A percentile compares a stretch with the other conserved stretches of the same genome.
Conservation (phyloP, 2,329 filamentous ascomycete species). For the Ploettnerulaceae sp. region DNA sequence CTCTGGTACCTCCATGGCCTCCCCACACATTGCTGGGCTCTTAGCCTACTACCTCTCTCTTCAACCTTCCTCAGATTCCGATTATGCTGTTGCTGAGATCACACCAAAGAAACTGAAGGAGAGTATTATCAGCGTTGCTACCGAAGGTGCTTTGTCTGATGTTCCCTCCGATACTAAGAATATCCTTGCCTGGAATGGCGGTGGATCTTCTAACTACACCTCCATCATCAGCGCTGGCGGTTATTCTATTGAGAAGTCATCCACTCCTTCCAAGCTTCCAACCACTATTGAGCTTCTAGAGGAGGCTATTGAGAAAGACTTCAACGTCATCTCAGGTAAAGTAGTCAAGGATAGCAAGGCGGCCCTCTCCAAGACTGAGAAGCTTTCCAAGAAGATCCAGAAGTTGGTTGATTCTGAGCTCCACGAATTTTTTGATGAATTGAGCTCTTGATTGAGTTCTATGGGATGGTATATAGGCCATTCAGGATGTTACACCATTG, state of each 20-base stretch:
- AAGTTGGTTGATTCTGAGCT: slow-evolving; percentile 58
- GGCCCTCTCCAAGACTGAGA: slow-evolving; percentile 52
- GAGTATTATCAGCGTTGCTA: slow-evolving; percentile 78
- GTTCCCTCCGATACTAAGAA: slow-evolving; percentile 86
- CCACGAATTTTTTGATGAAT: slow-evolving; percentile 53
- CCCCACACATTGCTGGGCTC: slow-evolving; percentile 92
- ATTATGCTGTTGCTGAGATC: slow-evolving; percentile 83
- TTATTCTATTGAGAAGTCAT: slow-evolving; percentile 54
- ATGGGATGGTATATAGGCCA: slow-evolving; percentile 13
- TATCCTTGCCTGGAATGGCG: slow-evolving; percentile 98
- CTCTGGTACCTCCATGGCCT: slow-evolving; percentile 98
- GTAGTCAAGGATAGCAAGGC: slow-evolving; percentile 50
- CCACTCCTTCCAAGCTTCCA: slow-evolving; percentile 44
- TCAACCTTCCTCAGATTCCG: slow-evolving; percentile 83
- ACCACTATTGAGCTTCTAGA: slow-evolving; percentile 56
- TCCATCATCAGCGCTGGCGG: slow-evolving; percentile 71
- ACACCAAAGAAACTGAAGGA: slow-evolving; percentile 93
- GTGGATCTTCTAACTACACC: slow-evolving; percentile 86
- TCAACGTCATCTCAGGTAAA: slow-evolving; percentile 51
- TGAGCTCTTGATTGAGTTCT: slow-evolving; percentile 26
- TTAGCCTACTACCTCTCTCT: slow-evolving; percentile 97
- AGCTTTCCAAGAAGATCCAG: slow-evolving; percentile 60
- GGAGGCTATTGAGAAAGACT: slow-evolving; percentile 53
- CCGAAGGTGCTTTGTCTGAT: slow-evolving; percentile 69
- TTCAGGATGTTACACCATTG: slow-evolving; percentile 22